Percentiles rank a stretch among this genome's conserved stretches.
These are phyloP conservation scores for Podila verticillata DNA, from an alignment of 192 early-diverging fungal species.

Conservation along the genomic window DNA sequence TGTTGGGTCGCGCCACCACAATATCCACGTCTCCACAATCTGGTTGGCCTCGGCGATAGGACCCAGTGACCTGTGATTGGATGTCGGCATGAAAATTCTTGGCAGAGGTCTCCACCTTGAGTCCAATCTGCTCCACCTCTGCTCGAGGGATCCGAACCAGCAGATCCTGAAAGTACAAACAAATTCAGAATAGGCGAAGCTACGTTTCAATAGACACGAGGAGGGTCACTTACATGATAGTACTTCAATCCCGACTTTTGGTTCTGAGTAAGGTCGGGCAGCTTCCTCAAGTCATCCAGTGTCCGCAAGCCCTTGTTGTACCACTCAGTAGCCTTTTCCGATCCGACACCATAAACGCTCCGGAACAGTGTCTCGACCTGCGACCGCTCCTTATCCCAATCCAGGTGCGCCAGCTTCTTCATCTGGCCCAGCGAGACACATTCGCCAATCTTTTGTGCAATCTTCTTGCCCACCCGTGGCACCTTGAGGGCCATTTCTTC, in stretches of 20 bases:
- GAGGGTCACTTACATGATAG: conserved; percentile 22
- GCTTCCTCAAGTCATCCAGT: conserved; percentile 31
- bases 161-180: conserved; percentile 17
- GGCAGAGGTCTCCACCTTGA: conserved; percentile 18
- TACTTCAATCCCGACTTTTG: conserved; percentile 36
- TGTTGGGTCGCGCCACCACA: conserved; percentile 38
- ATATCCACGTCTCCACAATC: conserved; percentile 55
- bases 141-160: conserved; percentile 39
- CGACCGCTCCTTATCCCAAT: conserved; percentile 35
- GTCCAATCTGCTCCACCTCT: conserved; percentile 48
- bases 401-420: conserved; percentile 44
- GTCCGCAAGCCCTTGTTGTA: conserved; percentile 39
- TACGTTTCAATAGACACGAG: neutral
- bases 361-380: conserved; percentile 29
- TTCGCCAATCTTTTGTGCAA: conserved; percentile 48
- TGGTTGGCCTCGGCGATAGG: conserved; percentile 46
- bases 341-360: conserved; percentile 38
- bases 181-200: neutral
- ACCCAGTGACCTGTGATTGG: conserved; percentile 39
- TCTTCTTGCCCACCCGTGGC: conserved; percentile 46
- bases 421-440: conserved; percentile 35
- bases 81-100: conserved; percentile 35
- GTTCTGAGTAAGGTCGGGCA: conserved; percentile 33
- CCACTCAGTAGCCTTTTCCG: conserved; percentile 40
- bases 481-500: conserved; percentile 47